Evolutionary conservation across 805 yeast genomes (phyloP).

Genomic region (Metschnikowia noctiluminum): DNA sequence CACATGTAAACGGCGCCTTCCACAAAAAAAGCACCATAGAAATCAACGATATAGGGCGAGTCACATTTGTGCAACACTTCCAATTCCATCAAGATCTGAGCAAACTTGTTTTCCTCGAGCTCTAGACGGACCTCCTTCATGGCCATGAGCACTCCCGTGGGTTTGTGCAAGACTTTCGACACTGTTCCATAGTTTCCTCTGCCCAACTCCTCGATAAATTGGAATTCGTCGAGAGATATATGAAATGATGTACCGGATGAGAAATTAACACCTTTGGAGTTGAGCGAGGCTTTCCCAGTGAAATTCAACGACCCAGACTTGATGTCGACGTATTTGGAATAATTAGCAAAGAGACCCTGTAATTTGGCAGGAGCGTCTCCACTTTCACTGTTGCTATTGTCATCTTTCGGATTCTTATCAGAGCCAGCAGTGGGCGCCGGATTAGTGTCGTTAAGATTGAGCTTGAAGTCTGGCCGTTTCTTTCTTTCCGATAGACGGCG

Average conservation of each 20-base stretch:
- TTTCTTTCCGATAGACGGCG: conserved; percentile 38
- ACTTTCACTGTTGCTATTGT: conserved; percentile 13
- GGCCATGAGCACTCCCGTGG: conserved; percentile 91
- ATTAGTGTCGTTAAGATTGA: conserved; percentile 24
- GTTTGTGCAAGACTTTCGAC: conserved; percentile 86
- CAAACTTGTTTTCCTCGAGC: conserved; percentile 87
- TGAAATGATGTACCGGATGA: conserved; percentile 83
- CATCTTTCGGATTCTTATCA: conserved; percentile 11
- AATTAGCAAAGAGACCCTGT: conserved; percentile 73
- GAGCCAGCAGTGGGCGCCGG: not conserved
- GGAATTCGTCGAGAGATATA: conserved; percentile 80
- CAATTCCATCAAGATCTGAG: conserved; percentile 93
- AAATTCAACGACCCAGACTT: conserved; percentile 90
- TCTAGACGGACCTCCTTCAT: conserved; percentile 95
- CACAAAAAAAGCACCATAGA: conserved; percentile 94
- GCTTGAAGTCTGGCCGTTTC: conserved; percentile 38
- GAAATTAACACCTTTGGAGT: conserved; percentile 89
- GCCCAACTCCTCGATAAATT: conserved; percentile 83
- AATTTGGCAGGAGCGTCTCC: conserved; percentile 20
- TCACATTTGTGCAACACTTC: conserved; percentile 90
- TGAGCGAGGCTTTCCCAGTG: conserved; percentile 88
- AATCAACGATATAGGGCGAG: conserved; percentile 89
- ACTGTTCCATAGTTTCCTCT: conserved; percentile 97
- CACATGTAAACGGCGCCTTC: conserved; percentile 99
- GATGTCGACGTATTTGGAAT: conserved; percentile 84